Base-by-base conservation (phyloP, 768 basidiomycete genomes). In the Stropharia rugosoannulata region DNA sequence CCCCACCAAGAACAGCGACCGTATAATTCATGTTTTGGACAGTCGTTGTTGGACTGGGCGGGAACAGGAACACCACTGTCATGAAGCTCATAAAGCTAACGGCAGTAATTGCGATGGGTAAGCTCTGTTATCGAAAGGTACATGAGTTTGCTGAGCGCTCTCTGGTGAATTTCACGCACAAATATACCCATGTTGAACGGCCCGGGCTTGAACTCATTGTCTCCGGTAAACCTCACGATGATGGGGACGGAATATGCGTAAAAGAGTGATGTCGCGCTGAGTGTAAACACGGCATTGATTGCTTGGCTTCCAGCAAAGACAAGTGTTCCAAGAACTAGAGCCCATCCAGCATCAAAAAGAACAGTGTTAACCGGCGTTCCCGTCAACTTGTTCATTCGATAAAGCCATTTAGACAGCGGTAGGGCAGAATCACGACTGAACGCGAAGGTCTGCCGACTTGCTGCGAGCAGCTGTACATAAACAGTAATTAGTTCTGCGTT, bases 1-100 rank as follows among this genome's bases (percentile, higher is more conserved):
- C 75, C 3, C 84, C 87, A 0, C 82, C 84, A 3, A 86, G 69
- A 4, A 93, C 89, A 35, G 87, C 85, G 38, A 85, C 73, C 0
- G 83, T 81, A 61, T 90, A 92, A 68, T 91, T 90, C 89, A 93
- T 90, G 48, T 73, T 71, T 10, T 59, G 53, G 2, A 76, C 66
- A 41, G 60, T 65, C 3, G 84, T 73, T 16, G 67, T 65, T 15
- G 83, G 82, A 16, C 73, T 76, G 8, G 78, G 67, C 11, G 86
- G 89, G 74, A 89, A 90, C 57, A 86, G 71, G 70, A 87, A 84
- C 1, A 88, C 79, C 32, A 85, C 63, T 43, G 73, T 64, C 77
- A 86, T 80, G 68, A 90, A 86, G 7, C 63, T 22, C 90, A 91
- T 90, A 70, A 83, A 91, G 0, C 74, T 57, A 6, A 89, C 80